Base-by-base conservation (phyloP, 139 green algal genomes). In the Picochlorum costavermella region DNA sequence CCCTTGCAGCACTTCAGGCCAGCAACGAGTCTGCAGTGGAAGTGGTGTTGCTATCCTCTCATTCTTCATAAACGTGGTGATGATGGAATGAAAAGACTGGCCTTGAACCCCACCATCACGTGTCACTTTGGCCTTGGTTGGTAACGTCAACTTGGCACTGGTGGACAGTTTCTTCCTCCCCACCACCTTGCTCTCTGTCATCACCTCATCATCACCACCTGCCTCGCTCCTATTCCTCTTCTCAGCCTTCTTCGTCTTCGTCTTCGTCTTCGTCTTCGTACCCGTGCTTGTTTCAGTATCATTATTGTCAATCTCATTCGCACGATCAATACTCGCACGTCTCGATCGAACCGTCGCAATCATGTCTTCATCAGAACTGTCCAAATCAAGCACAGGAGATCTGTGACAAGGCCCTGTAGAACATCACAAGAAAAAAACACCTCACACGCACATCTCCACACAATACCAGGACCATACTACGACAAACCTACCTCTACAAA, bases 11-110 rank as follows among this genome's bases (percentile, higher is more conserved):
- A 65, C 43, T 14, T 45, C 30, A 11, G 61, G 70, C 73, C 81
- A 88, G 29, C 61, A 69, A 65, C 28, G 62, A 36, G 36, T 33
- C 72, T 95, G 88, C 6, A 95, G 66, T 0, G 81, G 76, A 8
- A 83, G 92, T 1, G 86, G 81, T 60, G 85, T 86, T 1, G 70
- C 14, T 33, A 82, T 76, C 6, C 88, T 81, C 14, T 82, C 55
- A 3, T 29, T 37, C 6, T 68, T 64, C 85, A 95, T 90, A 73
- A 67, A 86, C 8, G 53, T 40, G 17, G 71, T 71, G 4, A 91
- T 40, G 14, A 83, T n/a, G 2, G 68, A 33, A 3, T 73, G 83
- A 28, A 75, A 77, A 2, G 33, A 40, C 2, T 48, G 17, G 16
- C 28, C n/a, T 56, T 48, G 25, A 37, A 40, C 26, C 3, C 64